Evolutionary conservation across 2,329 filamentous ascomycete genomes (phyloP).

Genomic region (Alternaria alternata): DNA sequence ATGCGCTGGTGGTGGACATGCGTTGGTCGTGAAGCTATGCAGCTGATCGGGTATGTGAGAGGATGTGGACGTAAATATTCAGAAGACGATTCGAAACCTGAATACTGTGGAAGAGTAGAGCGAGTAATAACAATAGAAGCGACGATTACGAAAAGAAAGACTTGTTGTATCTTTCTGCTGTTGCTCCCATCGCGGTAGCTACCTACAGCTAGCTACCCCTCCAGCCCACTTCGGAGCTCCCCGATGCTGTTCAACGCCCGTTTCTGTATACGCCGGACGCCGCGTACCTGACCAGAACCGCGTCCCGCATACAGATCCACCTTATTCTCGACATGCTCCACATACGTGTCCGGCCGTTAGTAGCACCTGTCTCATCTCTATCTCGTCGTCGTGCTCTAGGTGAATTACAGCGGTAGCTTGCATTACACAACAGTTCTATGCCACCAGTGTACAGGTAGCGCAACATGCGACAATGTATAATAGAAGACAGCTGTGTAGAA

Average conservation of each 20-base stretch:
- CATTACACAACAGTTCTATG: not conserved
- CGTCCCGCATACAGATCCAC: not conserved
- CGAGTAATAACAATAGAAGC: not conserved
- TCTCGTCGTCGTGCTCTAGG: not conserved
- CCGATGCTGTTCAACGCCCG: constrained; percentile 3
- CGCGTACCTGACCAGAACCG: not conserved
- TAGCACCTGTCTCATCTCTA: not conserved
- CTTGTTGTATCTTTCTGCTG: not conserved
- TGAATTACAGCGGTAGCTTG: constrained; percentile 1
- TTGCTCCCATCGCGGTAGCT: constrained; percentile 1
- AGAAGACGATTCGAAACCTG: not conserved
- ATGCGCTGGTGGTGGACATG: constrained; percentile 30
- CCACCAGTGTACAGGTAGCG: not conserved
- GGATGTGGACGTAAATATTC: not conserved
- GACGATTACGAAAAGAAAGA: not conserved
- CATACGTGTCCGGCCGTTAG: not conserved
- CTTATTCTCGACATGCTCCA: not conserved
- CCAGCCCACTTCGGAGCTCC: constrained; percentile 10
- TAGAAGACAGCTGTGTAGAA: not conserved
- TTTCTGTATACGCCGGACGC: constrained; percentile 1
- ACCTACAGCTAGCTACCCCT: constrained; percentile 12
- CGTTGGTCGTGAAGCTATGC: not conserved
- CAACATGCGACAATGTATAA: not conserved
- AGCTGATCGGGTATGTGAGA: not conserved
- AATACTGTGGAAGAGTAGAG: not conserved